Evolutionary conservation across 2,329 filamentous ascomycete species (phyloP).

Genomic region (Colletotrichum sojae): DNA sequence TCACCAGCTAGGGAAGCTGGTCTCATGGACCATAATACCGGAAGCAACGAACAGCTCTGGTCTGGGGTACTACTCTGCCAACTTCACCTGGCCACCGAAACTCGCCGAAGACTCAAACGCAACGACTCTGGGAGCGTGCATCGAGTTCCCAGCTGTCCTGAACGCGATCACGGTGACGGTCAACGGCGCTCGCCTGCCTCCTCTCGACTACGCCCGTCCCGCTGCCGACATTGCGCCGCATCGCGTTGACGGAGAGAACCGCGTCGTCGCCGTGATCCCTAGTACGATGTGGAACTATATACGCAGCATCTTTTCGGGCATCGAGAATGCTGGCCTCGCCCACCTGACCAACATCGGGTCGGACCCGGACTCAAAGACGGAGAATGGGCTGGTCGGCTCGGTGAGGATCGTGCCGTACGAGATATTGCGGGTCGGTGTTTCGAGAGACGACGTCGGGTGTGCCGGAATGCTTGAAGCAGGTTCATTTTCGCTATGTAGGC

Average conservation of each 20-base stretch:
- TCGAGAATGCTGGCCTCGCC: neutral
- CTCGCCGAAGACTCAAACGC: too few species aligned
- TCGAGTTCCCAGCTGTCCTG: conserved; percentile 14
- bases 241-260: conserved; percentile 22
- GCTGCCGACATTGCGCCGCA: conserved; percentile 16
- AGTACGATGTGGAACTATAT: conserved; percentile 37
- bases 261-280: conserved; percentile 17
- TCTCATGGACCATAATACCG: conserved; percentile 26
- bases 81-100: conserved; percentile 23
- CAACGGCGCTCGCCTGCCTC: conserved; percentile 4
- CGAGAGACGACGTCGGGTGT: neutral
- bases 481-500: neutral
- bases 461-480: neutral
- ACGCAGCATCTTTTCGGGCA: neutral
- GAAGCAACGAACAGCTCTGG: conserved; percentile 24
- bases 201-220: conserved; percentile 2
- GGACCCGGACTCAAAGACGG: conserved; percentile 5
- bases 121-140: conserved; percentile 15
- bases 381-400: conserved; percentile 28
- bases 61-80: conserved; percentile 27
- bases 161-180: conserved; percentile 14
- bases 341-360: neutral
- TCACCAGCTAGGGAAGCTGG: conserved; percentile 3
- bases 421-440: neutral
- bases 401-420: conserved; percentile 22